Percentiles rank a stretch among this genome's conserved stretches.
Evolutionary conservation across 495 filamentous ascomycete species (phyloP).

Genomic region (Aspergillus heteromorphus): DNA sequence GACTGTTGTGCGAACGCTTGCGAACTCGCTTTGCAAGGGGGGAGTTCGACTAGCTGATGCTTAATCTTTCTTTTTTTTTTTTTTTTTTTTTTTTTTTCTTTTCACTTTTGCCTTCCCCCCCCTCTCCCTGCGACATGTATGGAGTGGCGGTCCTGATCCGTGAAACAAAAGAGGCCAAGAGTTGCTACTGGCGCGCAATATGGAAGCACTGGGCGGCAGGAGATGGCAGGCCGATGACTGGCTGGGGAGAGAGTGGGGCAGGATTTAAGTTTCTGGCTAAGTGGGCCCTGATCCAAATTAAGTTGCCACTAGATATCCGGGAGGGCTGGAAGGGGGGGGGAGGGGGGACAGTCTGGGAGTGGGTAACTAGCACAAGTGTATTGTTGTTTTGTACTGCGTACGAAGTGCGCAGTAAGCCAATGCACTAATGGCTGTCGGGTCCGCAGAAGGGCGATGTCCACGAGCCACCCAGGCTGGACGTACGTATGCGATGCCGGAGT

Average conservation of each 20-base stretch:
- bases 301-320: conserved; percentile 3
- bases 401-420: too few species aligned
- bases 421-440: too few species aligned
- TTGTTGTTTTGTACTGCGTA: too few species aligned
- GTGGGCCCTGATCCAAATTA: conserved; percentile 1
- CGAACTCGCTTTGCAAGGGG: background rate
- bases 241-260: background rate
- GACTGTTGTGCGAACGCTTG: background rate
- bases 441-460: too few species aligned
- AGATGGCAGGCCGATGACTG: background rate
- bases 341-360: background rate
- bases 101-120: too few species aligned
- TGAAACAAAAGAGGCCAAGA: background rate
- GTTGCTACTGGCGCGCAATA: background rate
- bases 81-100: too few species aligned
- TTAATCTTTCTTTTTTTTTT: background rate
- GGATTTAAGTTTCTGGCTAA: background rate
- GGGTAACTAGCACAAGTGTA: too few species aligned
- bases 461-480: too few species aligned
- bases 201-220: background rate
- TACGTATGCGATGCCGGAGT: too few species aligned
- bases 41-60: background rate
- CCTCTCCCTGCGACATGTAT: too few species aligned
- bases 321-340: background rate
- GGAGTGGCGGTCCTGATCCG: background rate